Conservation (phyloP, 306 rosid genomes). For the Cucurbita maxima region DNA sequence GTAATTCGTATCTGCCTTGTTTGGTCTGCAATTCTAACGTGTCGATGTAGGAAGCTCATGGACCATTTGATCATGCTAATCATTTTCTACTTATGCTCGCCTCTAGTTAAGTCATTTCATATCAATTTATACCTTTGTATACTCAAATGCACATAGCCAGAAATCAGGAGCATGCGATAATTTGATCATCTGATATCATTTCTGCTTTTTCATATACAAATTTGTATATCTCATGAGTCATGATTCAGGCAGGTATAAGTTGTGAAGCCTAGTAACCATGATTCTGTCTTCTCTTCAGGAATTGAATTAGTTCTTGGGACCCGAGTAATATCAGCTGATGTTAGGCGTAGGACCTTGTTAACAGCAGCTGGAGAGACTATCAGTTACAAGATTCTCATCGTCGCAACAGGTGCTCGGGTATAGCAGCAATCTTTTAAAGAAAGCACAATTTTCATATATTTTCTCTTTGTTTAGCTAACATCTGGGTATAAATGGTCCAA, state of each 20-base stretch:
- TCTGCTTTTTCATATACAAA: not conserved
- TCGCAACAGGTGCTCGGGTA: conserved; percentile 99
- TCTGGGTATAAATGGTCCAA: not conserved
- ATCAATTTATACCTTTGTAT: not conserved
- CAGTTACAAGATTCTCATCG: conserved; percentile 78
- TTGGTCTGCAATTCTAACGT: not conserved
- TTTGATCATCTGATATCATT: not conserved
- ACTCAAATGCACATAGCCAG: not conserved
- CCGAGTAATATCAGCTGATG: conserved; percentile 80
- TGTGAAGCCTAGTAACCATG: not conserved
- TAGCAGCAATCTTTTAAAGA: conserved; percentile 26
- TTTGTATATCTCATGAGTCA: not conserved
- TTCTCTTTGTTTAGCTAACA: not conserved
- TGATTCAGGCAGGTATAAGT: not conserved
- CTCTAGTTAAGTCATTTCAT: not conserved
- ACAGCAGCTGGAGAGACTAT: conserved; percentile 91
- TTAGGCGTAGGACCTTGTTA: conserved; percentile 76
- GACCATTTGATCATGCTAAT: not conserved
- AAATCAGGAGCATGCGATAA: not conserved
- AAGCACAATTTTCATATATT: not conserved
- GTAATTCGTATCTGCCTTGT: conserved; percentile 15
- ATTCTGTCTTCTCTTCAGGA: conserved; percentile 22
- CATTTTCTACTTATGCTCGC: not conserved
- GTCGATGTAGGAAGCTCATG: not conserved
- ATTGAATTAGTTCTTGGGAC: conserved; percentile 94